phyloP scores from a whole-genome alignment of 352 stramenopile species.

The Globisporangium yorkense region DNA sequence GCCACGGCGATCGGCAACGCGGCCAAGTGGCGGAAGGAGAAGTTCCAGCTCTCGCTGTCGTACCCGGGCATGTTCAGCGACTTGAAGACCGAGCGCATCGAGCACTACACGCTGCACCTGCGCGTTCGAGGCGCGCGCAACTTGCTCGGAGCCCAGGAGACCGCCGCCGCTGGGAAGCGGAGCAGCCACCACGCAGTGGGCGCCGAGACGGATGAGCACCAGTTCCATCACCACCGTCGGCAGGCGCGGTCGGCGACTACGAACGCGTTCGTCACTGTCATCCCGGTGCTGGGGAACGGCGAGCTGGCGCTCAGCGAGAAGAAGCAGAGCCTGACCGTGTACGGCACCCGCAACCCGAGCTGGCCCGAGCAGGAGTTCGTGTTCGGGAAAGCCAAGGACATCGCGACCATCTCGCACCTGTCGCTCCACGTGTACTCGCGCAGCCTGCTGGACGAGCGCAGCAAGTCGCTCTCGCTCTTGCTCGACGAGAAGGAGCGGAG shows the following conservation, averaged over 20 bases:
- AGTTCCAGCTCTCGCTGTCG: conserved; percentile 52
- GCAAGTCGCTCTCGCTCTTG: conserved; percentile 23
- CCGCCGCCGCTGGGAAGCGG: not conserved
- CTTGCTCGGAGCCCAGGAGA: conserved; percentile 19
- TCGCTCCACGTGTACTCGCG: conserved; percentile 67
- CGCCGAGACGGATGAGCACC: conserved; percentile 1
- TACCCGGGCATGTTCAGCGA: conserved; percentile 64
- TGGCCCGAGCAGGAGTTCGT: conserved; percentile 65
- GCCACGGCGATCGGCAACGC: conserved; percentile 23
- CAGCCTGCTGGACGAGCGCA: conserved; percentile 33
- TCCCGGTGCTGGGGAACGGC: conserved; percentile 41
- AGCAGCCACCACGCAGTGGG: not conserved
- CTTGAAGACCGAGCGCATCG: conserved; percentile 15
- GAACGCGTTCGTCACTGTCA: conserved; percentile 68
- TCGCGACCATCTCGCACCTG: conserved; percentile 50
- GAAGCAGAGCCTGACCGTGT: conserved; percentile 65
- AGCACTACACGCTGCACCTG: conserved; percentile 39
- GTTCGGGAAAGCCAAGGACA: conserved; percentile 46
- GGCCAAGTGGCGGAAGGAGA: conserved; percentile 52
- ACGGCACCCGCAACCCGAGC: conserved; percentile 44
- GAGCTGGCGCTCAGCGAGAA: conserved; percentile 32
- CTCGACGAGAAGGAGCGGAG: conserved; percentile 28
- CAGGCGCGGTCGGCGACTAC: conserved; percentile 14
- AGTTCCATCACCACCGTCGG: conserved; percentile 6
- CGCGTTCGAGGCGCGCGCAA: conserved; percentile 37